A percentile compares a stretch with the other conserved stretches of the same genome.
Evolutionary conservation across 805 yeast species (phyloP).

Genomic region (Starmerella bombicola): DNA sequence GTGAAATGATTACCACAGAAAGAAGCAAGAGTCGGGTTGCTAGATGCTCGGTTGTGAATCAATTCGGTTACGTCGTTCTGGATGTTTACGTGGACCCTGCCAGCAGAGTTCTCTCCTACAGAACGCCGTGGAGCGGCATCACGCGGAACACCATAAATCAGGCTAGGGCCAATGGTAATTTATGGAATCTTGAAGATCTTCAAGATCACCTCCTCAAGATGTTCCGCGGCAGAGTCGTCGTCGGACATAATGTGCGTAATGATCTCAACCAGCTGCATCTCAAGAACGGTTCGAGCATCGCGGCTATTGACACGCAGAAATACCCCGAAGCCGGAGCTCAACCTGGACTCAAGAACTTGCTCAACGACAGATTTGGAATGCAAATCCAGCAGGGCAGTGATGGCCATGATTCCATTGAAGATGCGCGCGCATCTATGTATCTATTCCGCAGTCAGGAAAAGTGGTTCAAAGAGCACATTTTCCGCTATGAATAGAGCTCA

Average conservation of each 20-base stretch:
- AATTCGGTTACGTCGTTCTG: constrained; percentile 42
- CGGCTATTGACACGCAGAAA: constrained; percentile 70
- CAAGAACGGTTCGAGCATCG: constrained; percentile 39
- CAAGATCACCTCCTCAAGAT: constrained; percentile 44
- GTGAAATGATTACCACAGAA: constrained; percentile 74
- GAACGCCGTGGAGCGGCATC: constrained; percentile 77
- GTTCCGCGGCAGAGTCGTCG: constrained; percentile 44
- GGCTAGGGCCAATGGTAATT: constrained; percentile 31
- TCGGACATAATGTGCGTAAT: constrained; percentile 82
- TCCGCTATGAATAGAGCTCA: too few species aligned
- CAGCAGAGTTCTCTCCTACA: constrained; percentile 58
- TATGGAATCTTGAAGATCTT: constrained; percentile 53
- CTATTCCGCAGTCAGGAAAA: constrained; percentile 4
- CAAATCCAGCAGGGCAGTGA: constrained; percentile 50
- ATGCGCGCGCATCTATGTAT: constrained; percentile 62
- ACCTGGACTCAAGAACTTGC: constrained; percentile 61
- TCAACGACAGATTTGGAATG: constrained; percentile 42
- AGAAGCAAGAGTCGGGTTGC: constrained; percentile 49
- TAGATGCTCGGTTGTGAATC: constrained; percentile 61
- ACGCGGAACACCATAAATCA: constrained; percentile 49
- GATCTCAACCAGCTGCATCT: constrained; percentile 51
- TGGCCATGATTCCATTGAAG: constrained; percentile 82
- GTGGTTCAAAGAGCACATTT: too few species aligned
- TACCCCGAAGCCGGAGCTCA: constrained; percentile 61
- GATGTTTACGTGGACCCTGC: constrained; percentile 71